Percentiles rank a stretch among this genome's conserved stretches.
Evolutionary conservation across 2,329 filamentous ascomycete genomes (phyloP).

Genomic region (Hypoxylon sp.): DNA sequence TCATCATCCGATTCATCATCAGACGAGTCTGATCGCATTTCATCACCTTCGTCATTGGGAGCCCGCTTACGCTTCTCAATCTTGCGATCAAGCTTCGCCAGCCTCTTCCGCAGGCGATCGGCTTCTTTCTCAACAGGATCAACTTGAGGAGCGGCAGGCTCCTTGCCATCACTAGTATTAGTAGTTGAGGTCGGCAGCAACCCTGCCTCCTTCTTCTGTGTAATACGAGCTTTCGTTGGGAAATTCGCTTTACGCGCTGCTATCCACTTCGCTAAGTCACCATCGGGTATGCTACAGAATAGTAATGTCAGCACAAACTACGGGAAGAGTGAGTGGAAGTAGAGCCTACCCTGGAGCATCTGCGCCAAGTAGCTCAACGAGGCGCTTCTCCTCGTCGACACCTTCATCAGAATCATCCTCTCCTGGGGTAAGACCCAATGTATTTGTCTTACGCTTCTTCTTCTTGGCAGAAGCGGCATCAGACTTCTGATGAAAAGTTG

Average conservation of each 20-base stretch:
- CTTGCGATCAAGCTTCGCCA: constrained; percentile 79
- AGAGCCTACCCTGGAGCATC: constrained; percentile 69
- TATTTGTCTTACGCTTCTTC: constrained; percentile 80
- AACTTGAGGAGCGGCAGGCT: constrained; percentile 64
- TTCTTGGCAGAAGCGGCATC: constrained; percentile 70
- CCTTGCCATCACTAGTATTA: constrained; percentile 72
- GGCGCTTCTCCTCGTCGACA: constrained; percentile 76
- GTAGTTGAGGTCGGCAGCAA: constrained; percentile 64
- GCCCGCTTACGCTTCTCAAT: constrained; percentile 77
- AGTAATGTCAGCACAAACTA: constrained; percentile 24
- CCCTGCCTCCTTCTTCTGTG: constrained; percentile 71
- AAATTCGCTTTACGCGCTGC: constrained; percentile 84
- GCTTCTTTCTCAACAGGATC: constrained; percentile 63
- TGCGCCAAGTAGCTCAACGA: constrained; percentile 68
- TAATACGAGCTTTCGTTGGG: constrained; percentile 80
- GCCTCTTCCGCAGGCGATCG: constrained; percentile 73
- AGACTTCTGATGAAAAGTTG: constrained; percentile 65
- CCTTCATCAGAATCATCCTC: constrained; percentile 76
- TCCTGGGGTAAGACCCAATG: constrained; percentile 78
- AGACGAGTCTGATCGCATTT: constrained; percentile 67
- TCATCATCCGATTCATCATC: constrained; percentile 70
- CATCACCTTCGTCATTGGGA: constrained; percentile 76
- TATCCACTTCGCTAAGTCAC: constrained; percentile 83
- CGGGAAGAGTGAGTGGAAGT: neutral
- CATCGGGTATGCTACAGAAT: constrained; percentile 62